Base-by-base conservation (phyloP, 1,284 basidiomycete genomes). In the Heliocybe sulcata region DNA sequence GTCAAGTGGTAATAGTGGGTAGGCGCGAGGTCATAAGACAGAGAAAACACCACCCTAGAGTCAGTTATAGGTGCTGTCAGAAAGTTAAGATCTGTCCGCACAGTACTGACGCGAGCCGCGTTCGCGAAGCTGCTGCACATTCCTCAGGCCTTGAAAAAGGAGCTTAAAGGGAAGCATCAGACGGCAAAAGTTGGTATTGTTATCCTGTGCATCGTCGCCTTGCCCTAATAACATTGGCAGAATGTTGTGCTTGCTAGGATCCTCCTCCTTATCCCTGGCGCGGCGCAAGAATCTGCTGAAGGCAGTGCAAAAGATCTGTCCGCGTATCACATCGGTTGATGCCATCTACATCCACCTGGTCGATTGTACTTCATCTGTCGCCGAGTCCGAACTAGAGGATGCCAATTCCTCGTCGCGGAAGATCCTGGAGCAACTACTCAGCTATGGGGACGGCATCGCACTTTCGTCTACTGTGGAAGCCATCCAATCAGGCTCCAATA, bases 301-400 rank as follows among this genome's bases (percentile, higher is more conserved):
- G 53, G 71, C 77, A 48, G 80, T 94, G 56, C 85, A 87, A 64
- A 67, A 73, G 48, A 66, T 67, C 54, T 72, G 77, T 48, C 72
- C 85, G 1, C 69, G 75, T 38, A 70, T 97, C 62, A 65, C 72
- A 6, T 83, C 86, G 10, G 69, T 98, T 52, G 93, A 98, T 62
- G 87, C 92, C 6, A 75, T 95, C 58, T 94, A 88, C 76, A 68
- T 97, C 3, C 96, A 99, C 72, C 82, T 96, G 31, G 81, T 98
- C 61, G 83, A 90, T 59, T 80, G 83, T 56, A 69, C 72, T 12
- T 77, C 81, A 1, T 60, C 68, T 4, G 66, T 69, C 1, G 71
- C 80, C 0, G 77, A 85, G 60, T 64, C 65, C 1, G 73, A 79
- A 8, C 76, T 95, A 11, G 62, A 65, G 1, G 65, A 81, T 48